These are phyloP conservation scores for Solanum hybrid DNA, from an alignment of 305 asterid genomes.

Conservation along the genomic window DNA sequence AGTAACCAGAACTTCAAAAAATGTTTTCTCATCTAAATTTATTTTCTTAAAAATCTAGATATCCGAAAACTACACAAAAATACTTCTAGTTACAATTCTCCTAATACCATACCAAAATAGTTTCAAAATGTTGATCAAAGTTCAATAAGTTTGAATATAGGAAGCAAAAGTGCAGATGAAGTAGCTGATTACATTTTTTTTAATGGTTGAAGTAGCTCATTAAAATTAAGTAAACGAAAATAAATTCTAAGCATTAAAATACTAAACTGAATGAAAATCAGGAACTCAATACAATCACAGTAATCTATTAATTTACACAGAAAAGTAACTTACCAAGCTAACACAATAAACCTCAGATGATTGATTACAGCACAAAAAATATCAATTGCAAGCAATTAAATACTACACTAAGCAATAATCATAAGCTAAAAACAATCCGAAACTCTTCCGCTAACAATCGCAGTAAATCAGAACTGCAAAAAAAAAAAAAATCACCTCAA, in stretches of 20 bases:
- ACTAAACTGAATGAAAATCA: not conserved
- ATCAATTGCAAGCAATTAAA: not conserved
- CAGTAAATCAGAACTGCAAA: not conserved
- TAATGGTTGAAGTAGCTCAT: not conserved
- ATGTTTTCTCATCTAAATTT: not conserved
- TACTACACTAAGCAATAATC: not conserved
- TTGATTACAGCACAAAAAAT: not conserved
- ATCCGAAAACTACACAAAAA: not conserved
- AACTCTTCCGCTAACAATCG: not conserved
- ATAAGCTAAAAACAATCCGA: not conserved
- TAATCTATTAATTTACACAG: not conserved
- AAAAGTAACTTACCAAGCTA: not conserved
- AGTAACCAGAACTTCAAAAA: not conserved
- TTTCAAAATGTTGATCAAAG: not conserved
- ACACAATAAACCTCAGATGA: not conserved
- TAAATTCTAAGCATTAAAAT: not conserved
- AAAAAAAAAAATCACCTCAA: constrained; percentile 39
- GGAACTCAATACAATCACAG: not conserved
- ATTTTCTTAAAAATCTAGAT: not conserved
- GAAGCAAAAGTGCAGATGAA: not conserved
- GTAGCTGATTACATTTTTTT: not conserved
- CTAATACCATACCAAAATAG: not conserved
- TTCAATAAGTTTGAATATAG: not conserved
- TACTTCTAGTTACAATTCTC: not conserved
- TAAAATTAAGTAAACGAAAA: not conserved